These are phyloP conservation scores for Aurinia saxatilis DNA, from an alignment of 345 rosid species.

Conservation along the genomic window DNA sequence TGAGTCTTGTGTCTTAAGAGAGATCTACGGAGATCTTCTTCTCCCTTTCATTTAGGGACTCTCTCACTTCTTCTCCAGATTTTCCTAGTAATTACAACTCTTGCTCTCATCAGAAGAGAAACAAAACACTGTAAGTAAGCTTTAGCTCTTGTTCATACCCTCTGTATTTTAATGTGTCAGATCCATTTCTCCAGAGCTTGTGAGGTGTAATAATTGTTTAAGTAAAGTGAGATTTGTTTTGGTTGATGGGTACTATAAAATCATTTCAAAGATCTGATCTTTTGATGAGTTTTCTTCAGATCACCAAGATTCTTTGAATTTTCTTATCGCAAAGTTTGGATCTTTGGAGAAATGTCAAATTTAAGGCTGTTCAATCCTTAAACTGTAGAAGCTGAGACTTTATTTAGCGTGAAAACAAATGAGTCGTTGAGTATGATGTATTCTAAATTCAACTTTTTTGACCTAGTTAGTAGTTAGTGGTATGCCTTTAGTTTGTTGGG, in stretches of 20 bases:
- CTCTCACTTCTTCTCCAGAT: slow-evolving; percentile 14
- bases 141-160: slow-evolving; percentile 3
- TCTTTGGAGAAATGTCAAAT: slow-evolving; percentile 7
- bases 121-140: background rate
- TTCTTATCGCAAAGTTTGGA: slow-evolving; percentile 6
- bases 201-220: background rate
- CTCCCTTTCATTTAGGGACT: too few relatives aligned
- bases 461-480: slow-evolving; percentile 28
- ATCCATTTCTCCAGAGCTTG: background rate
- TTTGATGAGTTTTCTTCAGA: background rate
- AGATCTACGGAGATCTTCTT: slow-evolving; percentile 10
- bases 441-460: slow-evolving; percentile 22
- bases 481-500: slow-evolving; percentile 17
- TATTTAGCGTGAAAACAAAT: slow-evolving; percentile 20
- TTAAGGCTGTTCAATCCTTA: background rate
- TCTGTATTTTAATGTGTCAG: slow-evolving; percentile 10
- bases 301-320: background rate
- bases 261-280: slow-evolving; percentile 12
- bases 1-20: background rate
- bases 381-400: background rate
- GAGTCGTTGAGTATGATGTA: slow-evolving; percentile 21
- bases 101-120: background rate
- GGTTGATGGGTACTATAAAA: background rate
- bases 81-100: background rate
- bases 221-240: background rate